Percentiles rank a stretch among this genome's conserved stretches.
These are phyloP conservation scores for Erodium trifolium DNA, from an alignment of 441 rosid genomes.

Conservation along the genomic window DNA sequence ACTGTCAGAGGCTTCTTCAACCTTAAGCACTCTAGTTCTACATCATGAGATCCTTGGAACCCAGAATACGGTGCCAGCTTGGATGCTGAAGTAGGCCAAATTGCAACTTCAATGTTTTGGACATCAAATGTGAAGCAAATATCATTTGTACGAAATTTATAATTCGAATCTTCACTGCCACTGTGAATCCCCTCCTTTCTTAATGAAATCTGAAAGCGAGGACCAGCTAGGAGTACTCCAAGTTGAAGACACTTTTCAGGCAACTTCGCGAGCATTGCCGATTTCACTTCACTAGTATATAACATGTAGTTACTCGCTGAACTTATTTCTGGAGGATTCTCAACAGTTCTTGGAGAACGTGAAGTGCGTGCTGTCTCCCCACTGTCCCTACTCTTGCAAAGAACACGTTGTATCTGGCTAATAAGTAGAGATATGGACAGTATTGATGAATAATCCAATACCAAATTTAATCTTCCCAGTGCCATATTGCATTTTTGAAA, in stretches of 20 bases:
- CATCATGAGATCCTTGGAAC: slow-evolving; percentile 31
- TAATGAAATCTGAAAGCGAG: slow-evolving; percentile 42
- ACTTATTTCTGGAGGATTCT: slow-evolving; percentile 30
- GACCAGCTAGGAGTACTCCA: slow-evolving; percentile 66
- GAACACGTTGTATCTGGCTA: slow-evolving; percentile 43
- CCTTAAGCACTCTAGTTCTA: slow-evolving; percentile 36
- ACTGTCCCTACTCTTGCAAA: slow-evolving; percentile 31
- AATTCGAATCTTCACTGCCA: slow-evolving; percentile 22
- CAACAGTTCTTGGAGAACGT: slow-evolving; percentile 20
- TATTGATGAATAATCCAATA: slow-evolving; percentile 46
- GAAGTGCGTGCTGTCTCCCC: slow-evolving; percentile 20
- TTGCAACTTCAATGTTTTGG: slow-evolving; percentile 53
- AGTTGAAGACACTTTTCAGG: slow-evolving; percentile 65
- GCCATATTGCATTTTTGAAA: slow-evolving; percentile 56
- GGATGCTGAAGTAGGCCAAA: slow-evolving; percentile 50
- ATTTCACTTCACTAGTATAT: slow-evolving; percentile 35
- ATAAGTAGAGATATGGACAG: slow-evolving; percentile 48
- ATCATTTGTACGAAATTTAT: slow-evolving; percentile 29
- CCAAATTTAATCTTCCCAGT: slow-evolving; percentile 55
- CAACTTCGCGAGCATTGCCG: slow-evolving; percentile 37
- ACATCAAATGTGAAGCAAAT: slow-evolving; percentile 52
- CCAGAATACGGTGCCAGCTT: slow-evolving; percentile 29
- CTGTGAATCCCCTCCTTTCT: slow-evolving; percentile 31
- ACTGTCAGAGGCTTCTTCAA: slow-evolving; percentile 41
- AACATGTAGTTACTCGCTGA: slow-evolving; percentile 34